Conservation (phyloP, 495 filamentous ascomycete genomes). For the Chaetomium fimeti region DNA sequence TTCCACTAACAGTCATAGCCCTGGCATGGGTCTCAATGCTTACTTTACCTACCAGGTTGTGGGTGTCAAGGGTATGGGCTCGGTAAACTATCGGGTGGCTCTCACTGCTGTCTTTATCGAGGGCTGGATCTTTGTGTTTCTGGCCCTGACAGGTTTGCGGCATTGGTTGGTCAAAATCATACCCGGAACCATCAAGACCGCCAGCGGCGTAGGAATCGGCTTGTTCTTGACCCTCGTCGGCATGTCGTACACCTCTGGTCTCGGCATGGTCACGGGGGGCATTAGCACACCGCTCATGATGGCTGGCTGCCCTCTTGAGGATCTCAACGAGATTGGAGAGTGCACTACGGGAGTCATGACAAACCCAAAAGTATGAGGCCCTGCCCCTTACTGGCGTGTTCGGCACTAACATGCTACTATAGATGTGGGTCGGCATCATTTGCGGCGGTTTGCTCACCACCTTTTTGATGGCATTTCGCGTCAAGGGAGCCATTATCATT, state of each 20-base stretch:
- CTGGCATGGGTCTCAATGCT: conserved; percentile 78
- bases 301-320: conserved; percentile 59
- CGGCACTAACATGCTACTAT: conserved; percentile 22
- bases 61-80: conserved; percentile 65
- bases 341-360: conserved; percentile 59
- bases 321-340: conserved; percentile 39
- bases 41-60: conserved; percentile 88
- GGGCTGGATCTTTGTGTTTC: conserved; percentile 60
- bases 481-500: conserved; percentile 77
- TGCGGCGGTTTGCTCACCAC: conserved; percentile 73
- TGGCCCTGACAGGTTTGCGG: conserved; percentile 74
- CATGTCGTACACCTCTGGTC: conserved; percentile 70
- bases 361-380: conserved; percentile 55
- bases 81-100: conserved; percentile 66
- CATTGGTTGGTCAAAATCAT: conserved; percentile 83
- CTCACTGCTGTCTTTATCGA: conserved; percentile 83
- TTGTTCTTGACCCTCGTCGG: conserved; percentile 77
- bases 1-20: conserved; percentile 44
- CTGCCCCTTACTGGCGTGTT: background rate
- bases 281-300: conserved; percentile 63
- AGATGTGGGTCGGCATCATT: conserved; percentile 77
- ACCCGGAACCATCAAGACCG: conserved; percentile 74
- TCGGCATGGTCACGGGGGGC: conserved; percentile 65
- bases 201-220: conserved; percentile 77
- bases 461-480: conserved; percentile 73